phyloP scores from a whole-genome alignment of 352 stramenopile species.

The Globisporangium lucens region DNA sequence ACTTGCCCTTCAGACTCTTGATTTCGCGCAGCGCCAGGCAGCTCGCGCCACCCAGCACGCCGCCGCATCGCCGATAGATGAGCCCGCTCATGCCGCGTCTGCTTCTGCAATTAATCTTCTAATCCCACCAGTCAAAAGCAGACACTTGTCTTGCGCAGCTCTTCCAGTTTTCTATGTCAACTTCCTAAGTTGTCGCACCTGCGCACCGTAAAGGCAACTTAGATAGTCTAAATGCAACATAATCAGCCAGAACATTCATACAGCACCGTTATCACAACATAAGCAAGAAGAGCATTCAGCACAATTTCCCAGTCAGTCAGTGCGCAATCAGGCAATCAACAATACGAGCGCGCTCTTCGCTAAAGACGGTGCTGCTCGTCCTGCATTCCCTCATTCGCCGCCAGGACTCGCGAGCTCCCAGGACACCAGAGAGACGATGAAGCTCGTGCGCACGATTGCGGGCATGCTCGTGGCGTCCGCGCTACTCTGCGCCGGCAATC shows the following conservation, averaged over 20 bases:
- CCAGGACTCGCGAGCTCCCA: background rate
- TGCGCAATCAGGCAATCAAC: background rate
- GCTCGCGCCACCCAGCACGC: constrained; percentile 9
- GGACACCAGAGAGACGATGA: constrained; percentile 18
- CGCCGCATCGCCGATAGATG: constrained; percentile 16
- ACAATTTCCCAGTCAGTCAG: background rate
- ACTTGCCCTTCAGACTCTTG: constrained; percentile 84
- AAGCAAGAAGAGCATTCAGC: background rate
- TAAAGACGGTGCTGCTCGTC: background rate
- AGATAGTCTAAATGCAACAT: background rate
- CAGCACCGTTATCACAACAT: background rate
- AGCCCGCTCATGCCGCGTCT: constrained; percentile 22
- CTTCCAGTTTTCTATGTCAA: background rate
- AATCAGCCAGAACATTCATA: background rate
- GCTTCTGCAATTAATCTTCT: background rate
- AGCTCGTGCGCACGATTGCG: constrained; percentile 47
- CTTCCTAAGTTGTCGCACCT: background rate
- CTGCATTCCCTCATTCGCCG: background rate
- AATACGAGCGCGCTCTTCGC: background rate
- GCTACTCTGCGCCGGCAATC: constrained; percentile 77
- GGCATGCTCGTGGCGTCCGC: constrained; percentile 63
- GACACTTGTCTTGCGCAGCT: background rate
- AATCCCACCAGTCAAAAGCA: constrained; percentile 4
- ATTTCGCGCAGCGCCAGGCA: constrained; percentile 35
- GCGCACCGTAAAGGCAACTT: background rate